phyloP scores from a whole-genome alignment of 352 stramenopile species.

The Phytophthora melonis region DNA sequence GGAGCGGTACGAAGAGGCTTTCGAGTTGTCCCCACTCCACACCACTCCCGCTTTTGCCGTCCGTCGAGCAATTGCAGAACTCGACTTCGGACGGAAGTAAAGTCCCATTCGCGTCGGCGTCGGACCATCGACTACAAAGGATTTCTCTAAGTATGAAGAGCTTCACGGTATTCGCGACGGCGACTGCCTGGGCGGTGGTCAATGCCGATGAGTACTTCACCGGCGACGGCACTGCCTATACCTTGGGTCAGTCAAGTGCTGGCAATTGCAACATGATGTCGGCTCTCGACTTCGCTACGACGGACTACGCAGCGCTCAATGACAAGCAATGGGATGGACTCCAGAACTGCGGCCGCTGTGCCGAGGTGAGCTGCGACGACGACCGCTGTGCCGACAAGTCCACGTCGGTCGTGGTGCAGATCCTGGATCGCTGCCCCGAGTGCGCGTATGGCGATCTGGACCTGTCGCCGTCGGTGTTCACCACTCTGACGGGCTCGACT shows the following conservation, averaged over 20 bases:
- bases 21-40: not conserved
- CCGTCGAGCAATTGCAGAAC: constrained; percentile 28
- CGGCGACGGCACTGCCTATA: constrained; percentile 59
- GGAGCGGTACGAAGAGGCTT: not conserved
- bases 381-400: constrained; percentile 52
- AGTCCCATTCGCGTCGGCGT: constrained; percentile 11
- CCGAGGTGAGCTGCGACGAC: constrained; percentile 69
- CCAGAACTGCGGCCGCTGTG: constrained; percentile 72
- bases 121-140: constrained; percentile 4
- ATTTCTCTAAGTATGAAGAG: constrained; percentile 21
- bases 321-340: constrained; percentile 68
- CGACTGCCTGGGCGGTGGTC: constrained; percentile 5
- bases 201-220: constrained; percentile 49
- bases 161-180: constrained; percentile 14
- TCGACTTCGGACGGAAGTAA: constrained; percentile 1
- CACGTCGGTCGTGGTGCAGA: constrained; percentile 59
- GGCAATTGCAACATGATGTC: constrained; percentile 69
- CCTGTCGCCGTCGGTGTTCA: constrained; percentile 57
- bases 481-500: constrained; percentile 49
- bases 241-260: constrained; percentile 40
- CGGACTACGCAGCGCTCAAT: constrained; percentile 79
- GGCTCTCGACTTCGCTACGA: constrained; percentile 37
- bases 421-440: constrained; percentile 80
- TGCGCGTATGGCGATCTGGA: constrained; percentile 74
- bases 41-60: constrained; percentile 36